These are phyloP conservation scores for Rhizophora apiculata DNA, from an alignment of 345 rosid genomes.

Conservation along the genomic window DNA sequence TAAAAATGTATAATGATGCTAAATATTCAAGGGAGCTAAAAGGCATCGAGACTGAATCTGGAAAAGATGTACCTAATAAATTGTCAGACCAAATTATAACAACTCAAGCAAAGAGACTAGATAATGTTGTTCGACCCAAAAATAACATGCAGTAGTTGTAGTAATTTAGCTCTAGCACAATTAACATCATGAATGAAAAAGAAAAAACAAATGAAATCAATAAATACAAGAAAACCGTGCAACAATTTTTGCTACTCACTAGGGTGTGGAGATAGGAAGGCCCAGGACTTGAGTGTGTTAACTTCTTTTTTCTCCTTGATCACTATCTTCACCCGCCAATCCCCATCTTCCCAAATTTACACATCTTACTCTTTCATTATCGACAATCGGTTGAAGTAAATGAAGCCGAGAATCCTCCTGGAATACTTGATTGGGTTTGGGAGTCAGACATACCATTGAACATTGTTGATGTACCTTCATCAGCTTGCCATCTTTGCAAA, in stretches of 20 bases:
- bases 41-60: too few species aligned
- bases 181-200: neutral
- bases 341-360: neutral
- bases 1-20: too few species aligned
- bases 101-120: too few species aligned
- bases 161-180: neutral
- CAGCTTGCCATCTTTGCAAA: slow-evolving; percentile 72
- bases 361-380: slow-evolving; percentile 18
- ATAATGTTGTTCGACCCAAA: too few species aligned
- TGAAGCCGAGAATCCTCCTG: slow-evolving; percentile 56
- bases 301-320: neutral
- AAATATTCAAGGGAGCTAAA: too few species aligned
- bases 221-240: neutral
- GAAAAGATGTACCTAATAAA: too few species aligned
- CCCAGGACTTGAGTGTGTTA: too few species aligned
- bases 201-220: neutral
- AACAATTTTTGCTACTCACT: neutral
- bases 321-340: neutral
- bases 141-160: neutral
- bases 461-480: slow-evolving; percentile 67
- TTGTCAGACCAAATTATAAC: too few species aligned
- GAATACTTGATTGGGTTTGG: slow-evolving; percentile 62
- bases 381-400: slow-evolving; percentile 62
- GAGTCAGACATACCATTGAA: slow-evolving; percentile 44
- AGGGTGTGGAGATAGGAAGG: neutral